These are phyloP conservation scores for Stephania yunnanensis DNA, from an alignment of 164 flowering plant species.

Conservation along the genomic window DNA sequence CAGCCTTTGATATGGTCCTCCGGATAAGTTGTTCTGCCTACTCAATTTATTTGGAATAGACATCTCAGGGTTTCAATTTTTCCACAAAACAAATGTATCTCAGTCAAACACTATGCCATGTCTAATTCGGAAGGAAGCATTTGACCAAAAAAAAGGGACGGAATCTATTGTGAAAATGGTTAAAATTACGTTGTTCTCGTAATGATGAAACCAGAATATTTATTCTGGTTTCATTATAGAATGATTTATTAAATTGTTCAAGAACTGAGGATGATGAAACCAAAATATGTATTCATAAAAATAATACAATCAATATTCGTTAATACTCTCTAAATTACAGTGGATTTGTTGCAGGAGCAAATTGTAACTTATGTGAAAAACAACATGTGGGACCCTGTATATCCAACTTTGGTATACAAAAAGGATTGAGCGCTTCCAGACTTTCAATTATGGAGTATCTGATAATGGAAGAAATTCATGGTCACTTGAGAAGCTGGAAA, in stretches of 20 bases:
- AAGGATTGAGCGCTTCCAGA: slow-evolving; percentile 30
- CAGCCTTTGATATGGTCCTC: not conserved
- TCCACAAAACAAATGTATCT: no score
- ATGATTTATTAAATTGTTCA: not conserved
- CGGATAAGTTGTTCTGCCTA: no score
- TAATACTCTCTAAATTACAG: not conserved
- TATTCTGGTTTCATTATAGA: no score
- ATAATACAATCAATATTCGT: not conserved
- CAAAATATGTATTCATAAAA: not conserved
- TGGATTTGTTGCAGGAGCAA: slow-evolving; percentile 57
- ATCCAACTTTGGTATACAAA: slow-evolving; percentile 81
- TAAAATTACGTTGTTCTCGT: no score
- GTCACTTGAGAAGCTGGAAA: not conserved
- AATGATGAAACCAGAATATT: no score
- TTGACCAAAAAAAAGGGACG: no score
- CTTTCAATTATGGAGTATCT: not conserved
- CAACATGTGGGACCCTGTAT: slow-evolving; percentile 89
- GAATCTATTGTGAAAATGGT: no score
- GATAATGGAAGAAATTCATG: not conserved
- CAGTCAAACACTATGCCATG: no score
- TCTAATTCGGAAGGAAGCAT: no score
- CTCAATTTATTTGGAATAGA: no score
- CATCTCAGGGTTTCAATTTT: no score
- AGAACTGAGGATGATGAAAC: no score
- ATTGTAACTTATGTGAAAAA: slow-evolving; percentile 46